Evolutionary conservation across 164 flowering plant species (phyloP).

Genomic region (Pachysandra terminalis): DNA sequence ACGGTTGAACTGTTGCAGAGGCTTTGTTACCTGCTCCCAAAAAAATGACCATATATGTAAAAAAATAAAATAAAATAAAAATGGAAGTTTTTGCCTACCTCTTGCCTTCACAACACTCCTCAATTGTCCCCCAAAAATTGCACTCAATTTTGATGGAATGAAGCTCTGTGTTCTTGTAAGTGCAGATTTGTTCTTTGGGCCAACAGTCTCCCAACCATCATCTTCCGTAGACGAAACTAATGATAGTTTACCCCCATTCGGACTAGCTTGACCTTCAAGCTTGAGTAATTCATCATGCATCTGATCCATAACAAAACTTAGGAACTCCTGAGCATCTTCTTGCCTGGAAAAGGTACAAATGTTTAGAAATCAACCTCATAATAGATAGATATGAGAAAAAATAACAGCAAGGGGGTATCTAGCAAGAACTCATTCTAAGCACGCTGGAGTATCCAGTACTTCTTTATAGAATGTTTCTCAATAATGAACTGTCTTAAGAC

Average conservation of each 20-base stretch:
- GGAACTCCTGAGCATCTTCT: slow-evolving; percentile 99
- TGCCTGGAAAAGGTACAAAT: slow-evolving; percentile 59
- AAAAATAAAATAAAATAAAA: neutral
- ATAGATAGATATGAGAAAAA: neutral
- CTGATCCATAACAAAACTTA: slow-evolving; percentile 85
- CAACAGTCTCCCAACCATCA: slow-evolving; percentile 99
- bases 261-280: slow-evolving; percentile 49
- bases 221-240: slow-evolving; percentile 68
- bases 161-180: slow-evolving; percentile 90
- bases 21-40: slow-evolving; percentile 71
- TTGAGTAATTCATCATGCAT: slow-evolving; percentile 93
- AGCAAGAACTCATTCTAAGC: neutral
- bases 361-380: slow-evolving; percentile 3
- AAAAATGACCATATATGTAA: no score
- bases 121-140: slow-evolving; percentile 89
- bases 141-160: slow-evolving; percentile 74
- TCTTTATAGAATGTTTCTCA: no score
- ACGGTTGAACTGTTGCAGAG: slow-evolving; percentile 92
- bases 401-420: neutral
- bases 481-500: neutral
- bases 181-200: slow-evolving; percentile 91
- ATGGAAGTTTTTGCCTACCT: slow-evolving; percentile 42
- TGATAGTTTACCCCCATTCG: slow-evolving; percentile 34
- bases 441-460: neutral
- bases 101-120: slow-evolving; percentile 86